Percentiles rank a stretch among this genome's conserved stretches.
Conservation (phyloP, 192 early-diverging fungal genomes). For the Geranomyces michiganensis region DNA sequence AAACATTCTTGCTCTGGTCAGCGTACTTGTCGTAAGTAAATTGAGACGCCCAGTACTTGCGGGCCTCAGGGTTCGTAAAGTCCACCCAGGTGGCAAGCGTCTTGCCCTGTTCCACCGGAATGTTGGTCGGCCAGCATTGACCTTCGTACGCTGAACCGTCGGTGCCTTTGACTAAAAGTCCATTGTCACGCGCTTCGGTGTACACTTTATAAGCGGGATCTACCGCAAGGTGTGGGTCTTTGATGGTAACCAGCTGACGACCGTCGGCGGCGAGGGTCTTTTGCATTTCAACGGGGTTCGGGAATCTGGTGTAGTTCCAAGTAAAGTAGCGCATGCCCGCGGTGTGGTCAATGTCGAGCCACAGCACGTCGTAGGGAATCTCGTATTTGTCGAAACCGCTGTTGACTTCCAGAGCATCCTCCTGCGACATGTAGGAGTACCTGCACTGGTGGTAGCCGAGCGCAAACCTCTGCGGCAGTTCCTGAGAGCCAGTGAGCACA, state of each 20-base stretch:
- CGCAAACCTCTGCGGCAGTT: slow-evolving; percentile 85
- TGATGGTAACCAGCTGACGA: slow-evolving; percentile 85
- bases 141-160: slow-evolving; percentile 78
- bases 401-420: slow-evolving; percentile 81
- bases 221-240: slow-evolving; percentile 93
- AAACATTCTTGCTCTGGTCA: slow-evolving; percentile 73
- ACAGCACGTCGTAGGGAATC: slow-evolving; percentile 95
- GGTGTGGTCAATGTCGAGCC: slow-evolving; percentile 98
- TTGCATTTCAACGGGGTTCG: slow-evolving; percentile 83
- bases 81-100: slow-evolving; percentile 73
- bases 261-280: slow-evolving; percentile 67
- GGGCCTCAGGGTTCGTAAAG: slow-evolving; percentile 75
- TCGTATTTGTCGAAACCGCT: slow-evolving; percentile 80
- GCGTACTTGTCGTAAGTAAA: slow-evolving; percentile 80
- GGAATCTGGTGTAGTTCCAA: slow-evolving; percentile 89
- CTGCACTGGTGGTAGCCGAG: slow-evolving; percentile 95
- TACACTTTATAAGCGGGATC: slow-evolving; percentile 74
- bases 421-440: slow-evolving; percentile 92
- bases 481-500: slow-evolving; percentile 72
- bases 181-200: slow-evolving; percentile 70
- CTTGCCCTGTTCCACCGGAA: neutral
- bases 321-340: slow-evolving; percentile 96
- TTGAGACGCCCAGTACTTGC: slow-evolving; percentile 74
- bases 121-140: slow-evolving; percentile 92
- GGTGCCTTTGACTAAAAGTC: slow-evolving; percentile 75